Percentiles rank a stretch among this genome's conserved stretches.
These are phyloP conservation scores for Naganishia onofrii DNA, from an alignment of 768 basidiomycete genomes.

Conservation along the genomic window DNA sequence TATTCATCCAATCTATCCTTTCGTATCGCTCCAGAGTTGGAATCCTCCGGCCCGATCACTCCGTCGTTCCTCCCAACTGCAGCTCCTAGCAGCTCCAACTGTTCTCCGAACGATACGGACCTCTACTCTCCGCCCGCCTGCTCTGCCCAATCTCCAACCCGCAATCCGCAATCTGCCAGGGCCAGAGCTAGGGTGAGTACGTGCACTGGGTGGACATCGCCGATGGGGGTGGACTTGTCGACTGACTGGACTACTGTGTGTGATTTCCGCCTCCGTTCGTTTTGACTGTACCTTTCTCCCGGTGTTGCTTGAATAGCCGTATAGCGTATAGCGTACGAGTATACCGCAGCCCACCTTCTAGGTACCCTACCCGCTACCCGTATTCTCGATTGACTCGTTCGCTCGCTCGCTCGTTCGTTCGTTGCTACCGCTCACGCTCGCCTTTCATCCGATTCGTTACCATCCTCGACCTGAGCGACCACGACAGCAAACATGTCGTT, in stretches of 20 bases:
- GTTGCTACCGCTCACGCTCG: not conserved
- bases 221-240: no score
- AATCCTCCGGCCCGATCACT: not conserved
- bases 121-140: not conserved
- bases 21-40: not conserved
- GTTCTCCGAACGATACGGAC: not conserved
- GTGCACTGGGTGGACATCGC: no score
- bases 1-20: no score
- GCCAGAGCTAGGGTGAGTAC: not conserved
- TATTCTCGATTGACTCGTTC: not conserved
- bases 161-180: not conserved
- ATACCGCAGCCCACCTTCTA: no score
- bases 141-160: not conserved
- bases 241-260: not conserved
- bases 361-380: no score
- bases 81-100: no score
- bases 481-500: not conserved
- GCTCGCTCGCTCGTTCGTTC: not conserved
- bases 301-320: slow-evolving; percentile 4
- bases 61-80: no score
- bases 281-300: no score
- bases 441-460: not conserved
- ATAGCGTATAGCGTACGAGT: no score
- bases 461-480: not conserved
- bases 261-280: not conserved